Evolutionary conservation across 768 basidiomycete species (phyloP).

Genomic region (Auriscalpium orientale): DNA sequence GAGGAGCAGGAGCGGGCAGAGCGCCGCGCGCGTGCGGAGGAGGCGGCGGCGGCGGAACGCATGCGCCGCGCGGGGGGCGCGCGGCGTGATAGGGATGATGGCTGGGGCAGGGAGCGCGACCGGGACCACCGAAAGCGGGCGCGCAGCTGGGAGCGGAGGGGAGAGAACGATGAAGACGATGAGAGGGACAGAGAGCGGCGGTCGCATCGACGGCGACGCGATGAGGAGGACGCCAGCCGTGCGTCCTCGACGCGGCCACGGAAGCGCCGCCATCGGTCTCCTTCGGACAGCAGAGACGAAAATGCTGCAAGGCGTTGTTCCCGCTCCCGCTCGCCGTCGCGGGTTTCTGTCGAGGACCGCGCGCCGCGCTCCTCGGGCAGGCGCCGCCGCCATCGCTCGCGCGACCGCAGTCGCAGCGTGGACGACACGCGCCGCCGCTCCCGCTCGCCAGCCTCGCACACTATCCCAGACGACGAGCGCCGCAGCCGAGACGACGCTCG

Average conservation of each 20-base stretch:
- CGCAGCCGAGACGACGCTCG: too few species aligned
- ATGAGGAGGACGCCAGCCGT: conserved; percentile 26
- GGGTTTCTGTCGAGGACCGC: conserved; percentile 10
- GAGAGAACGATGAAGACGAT: conserved; percentile 31
- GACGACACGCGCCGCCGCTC: not conserved
- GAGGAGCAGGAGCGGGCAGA: conserved; percentile 61
- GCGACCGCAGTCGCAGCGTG: not conserved
- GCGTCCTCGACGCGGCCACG: conserved; percentile 20
- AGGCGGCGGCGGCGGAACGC: conserved; percentile 65
- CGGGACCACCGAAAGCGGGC: conserved; percentile 43
- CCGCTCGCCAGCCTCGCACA: too few species aligned
- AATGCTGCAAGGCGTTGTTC: conserved; percentile 17
- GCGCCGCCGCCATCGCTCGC: not conserved
- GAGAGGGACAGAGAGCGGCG: conserved; percentile 20
- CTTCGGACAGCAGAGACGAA: conserved; percentile 14
- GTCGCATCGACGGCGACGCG: conserved; percentile 33
- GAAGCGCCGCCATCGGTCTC: conserved; percentile 22
- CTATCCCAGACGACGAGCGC: too few species aligned
- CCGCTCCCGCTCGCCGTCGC: conserved; percentile 19
- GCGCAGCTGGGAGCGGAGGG: conserved; percentile 36
- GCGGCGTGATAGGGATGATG: conserved; percentile 11
- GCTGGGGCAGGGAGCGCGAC: conserved; percentile 35
- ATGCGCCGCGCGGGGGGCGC: conserved; percentile 32
- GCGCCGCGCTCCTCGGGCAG: conserved; percentile 2
- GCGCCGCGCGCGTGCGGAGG: conserved; percentile 60